Evolutionary conservation across 2,329 filamentous ascomycete genomes (phyloP).

Genomic region (Apiospora sp.): DNA sequence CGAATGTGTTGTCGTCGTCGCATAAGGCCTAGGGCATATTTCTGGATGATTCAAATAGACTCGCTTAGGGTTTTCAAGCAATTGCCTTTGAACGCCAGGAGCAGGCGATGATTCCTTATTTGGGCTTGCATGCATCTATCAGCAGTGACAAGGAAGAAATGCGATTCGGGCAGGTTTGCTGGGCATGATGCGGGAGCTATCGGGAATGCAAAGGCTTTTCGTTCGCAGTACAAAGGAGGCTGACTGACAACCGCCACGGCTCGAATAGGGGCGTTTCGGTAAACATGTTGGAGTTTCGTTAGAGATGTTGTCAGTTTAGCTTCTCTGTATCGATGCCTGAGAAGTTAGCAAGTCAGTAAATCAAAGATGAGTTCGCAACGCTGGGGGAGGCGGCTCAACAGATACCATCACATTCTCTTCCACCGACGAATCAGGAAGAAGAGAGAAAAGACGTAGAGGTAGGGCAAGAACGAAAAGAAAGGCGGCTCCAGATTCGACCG

Average conservation of each 20-base stretch:
- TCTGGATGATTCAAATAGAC: background rate
- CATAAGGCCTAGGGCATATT: background rate
- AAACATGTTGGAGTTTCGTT: background rate
- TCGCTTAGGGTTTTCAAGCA: background rate
- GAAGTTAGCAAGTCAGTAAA: background rate
- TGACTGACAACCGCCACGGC: background rate
- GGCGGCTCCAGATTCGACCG: background rate
- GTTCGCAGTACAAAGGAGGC: background rate
- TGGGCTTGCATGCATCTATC: background rate
- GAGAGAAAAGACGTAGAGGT: background rate
- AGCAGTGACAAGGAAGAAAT: background rate
- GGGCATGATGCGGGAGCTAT: background rate
- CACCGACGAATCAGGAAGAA: background rate
- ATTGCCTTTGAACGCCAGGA: background rate
- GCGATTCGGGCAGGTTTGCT: background rate
- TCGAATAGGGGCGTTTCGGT: conserved; percentile 4
- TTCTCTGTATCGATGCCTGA: background rate
- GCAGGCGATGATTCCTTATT: background rate
- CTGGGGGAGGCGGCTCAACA: background rate
- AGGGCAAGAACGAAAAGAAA: background rate
- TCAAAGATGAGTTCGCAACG: background rate
- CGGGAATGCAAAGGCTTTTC: background rate
- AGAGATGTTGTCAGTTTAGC: background rate
- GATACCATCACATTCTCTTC: background rate
- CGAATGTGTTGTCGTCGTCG: no score